phyloP scores from a whole-genome alignment of 805 yeast species.

The Debaryomyces hansenii region DNA sequence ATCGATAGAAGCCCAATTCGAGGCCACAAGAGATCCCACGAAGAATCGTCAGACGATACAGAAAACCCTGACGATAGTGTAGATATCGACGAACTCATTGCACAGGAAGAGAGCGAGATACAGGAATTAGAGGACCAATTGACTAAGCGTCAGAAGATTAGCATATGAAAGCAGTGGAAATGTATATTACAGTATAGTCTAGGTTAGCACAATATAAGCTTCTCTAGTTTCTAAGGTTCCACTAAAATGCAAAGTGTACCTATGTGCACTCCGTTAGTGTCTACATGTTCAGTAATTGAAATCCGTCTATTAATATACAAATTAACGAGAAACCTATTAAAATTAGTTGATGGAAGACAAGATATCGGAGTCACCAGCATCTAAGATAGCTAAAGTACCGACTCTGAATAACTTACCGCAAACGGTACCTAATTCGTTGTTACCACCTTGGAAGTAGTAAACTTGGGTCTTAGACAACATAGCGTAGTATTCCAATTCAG shows the following conservation, averaged over 20 bases:
- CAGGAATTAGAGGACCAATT: slow-evolving; percentile 40
- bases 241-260: too few species aligned
- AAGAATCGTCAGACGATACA: slow-evolving; percentile 3
- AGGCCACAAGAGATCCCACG: slow-evolving; percentile 7
- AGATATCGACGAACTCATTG: slow-evolving; percentile 41
- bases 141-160: slow-evolving; percentile 12
- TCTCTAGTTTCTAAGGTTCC: too few species aligned
- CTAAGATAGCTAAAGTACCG: slow-evolving; percentile 93
- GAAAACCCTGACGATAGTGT: slow-evolving; percentile 10
- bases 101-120: slow-evolving; percentile 48
- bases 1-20: slow-evolving; percentile 17
- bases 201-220: not conserved
- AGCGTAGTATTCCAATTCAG: slow-evolving; percentile 99
- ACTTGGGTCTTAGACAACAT: slow-evolving; percentile 97
- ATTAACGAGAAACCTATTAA: slow-evolving; percentile 3
- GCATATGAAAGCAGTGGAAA: not conserved
- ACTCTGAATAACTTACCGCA: slow-evolving; percentile 99
- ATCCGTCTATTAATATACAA: slow-evolving; percentile 13
- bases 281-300: not conserved
- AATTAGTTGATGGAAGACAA: slow-evolving; percentile 55
- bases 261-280: too few species aligned
- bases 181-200: too few species aligned
- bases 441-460: slow-evolving; percentile 99
- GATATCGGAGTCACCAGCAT: slow-evolving; percentile 99
- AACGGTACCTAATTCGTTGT: slow-evolving; percentile 99